Conservation (phyloP, 257 asterid genomes). For the Gentiana macrophylla region DNA sequence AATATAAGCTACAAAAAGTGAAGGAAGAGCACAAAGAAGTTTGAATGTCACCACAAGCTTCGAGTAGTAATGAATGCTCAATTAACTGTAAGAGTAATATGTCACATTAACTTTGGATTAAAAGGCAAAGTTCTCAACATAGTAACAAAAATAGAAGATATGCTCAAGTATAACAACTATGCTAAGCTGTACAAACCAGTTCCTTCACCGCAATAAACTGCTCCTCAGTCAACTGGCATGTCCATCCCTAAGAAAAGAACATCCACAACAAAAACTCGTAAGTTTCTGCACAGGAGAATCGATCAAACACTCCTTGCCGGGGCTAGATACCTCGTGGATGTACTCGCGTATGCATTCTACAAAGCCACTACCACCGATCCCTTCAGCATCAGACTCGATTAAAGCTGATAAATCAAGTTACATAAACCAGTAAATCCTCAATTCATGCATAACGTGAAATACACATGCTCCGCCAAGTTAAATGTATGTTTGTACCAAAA, state of each 20-base stretch:
- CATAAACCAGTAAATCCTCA: constrained; percentile 16
- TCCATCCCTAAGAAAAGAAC: constrained; percentile 44
- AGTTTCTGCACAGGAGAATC: constrained; percentile 3
- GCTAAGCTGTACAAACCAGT: constrained; percentile 42
- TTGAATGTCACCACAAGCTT: background rate
- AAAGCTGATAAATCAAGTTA: constrained; percentile 45
- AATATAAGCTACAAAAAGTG: too few species aligned
- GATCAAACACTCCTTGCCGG: constrained; percentile 7
- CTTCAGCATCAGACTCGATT: constrained; percentile 95
- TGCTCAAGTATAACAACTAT: constrained; percentile 1
- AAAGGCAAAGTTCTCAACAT: constrained; percentile 1
- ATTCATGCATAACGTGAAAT: constrained; percentile 12
- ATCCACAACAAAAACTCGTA: constrained; percentile 16
- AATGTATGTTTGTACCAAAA: background rate
- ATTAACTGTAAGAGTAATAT: background rate
- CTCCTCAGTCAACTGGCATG: constrained; percentile 71
- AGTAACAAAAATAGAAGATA: background rate
- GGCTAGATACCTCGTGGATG: constrained; percentile 69
- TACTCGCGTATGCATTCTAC: constrained; percentile 94
- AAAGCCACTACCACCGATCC: constrained; percentile 97
- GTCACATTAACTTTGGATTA: background rate
- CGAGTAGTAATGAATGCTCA: background rate
- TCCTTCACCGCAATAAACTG: constrained; percentile 94
- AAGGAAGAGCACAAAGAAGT: background rate
- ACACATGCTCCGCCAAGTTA: background rate